Conservation (phyloP, 306 rosid genomes). For the Pterocarpus macrocarpus region DNA sequence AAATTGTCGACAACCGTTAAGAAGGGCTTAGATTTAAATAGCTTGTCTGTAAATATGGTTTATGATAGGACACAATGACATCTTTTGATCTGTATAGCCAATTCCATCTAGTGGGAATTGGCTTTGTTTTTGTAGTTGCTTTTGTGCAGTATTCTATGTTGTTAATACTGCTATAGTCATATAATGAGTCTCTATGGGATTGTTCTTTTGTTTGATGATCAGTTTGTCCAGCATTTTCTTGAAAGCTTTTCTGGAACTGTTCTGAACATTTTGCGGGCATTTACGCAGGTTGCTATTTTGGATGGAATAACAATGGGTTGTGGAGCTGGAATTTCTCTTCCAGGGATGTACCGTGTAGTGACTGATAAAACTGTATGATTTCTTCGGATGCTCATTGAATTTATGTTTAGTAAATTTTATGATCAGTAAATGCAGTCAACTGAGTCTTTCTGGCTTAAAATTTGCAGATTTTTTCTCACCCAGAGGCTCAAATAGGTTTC, state of each 20-base stretch:
- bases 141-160: not conserved
- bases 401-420: conserved; percentile 1
- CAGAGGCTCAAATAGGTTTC: conserved; percentile 94
- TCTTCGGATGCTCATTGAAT: conserved; percentile 8
- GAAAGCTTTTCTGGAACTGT: conserved; percentile 4
- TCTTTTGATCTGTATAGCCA: not conserved
- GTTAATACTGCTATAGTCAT: not conserved
- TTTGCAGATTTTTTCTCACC: conserved; percentile 78
- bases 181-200: not conserved
- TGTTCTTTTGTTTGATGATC: not conserved
- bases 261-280: conserved; percentile 45
- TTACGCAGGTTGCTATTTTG: conserved; percentile 79
- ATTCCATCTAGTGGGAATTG: not conserved
- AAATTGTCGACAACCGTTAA: too few species aligned
- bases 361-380: conserved; percentile 86
- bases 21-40: too few species aligned
- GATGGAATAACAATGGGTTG: conserved; percentile 94
- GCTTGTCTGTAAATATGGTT: not conserved
- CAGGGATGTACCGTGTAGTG: conserved; percentile 88
- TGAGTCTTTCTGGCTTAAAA: conserved; percentile 33
- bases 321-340: conserved; percentile 93
- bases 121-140: not conserved
- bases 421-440: conserved; percentile 11
- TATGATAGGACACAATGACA: not conserved
- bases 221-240: not conserved